Evolutionary conservation across 2,329 filamentous ascomycete genomes (phyloP).

Genomic region (Ciborinia camelliae): DNA sequence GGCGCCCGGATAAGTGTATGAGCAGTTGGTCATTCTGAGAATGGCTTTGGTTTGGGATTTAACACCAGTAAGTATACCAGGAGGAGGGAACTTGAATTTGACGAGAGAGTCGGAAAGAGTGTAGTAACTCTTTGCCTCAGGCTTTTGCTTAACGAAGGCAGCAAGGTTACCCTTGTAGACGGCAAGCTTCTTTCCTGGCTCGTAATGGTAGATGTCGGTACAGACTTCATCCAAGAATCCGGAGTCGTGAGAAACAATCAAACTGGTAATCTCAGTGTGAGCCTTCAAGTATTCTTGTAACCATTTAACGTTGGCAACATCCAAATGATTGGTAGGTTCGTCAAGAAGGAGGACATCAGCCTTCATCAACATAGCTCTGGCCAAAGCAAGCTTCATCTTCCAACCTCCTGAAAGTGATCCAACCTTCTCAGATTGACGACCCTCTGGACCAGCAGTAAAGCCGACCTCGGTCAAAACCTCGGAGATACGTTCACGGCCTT

Average conservation of each 20-base stretch:
- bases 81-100: slow-evolving; percentile 97
- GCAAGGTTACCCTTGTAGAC: slow-evolving; percentile 80
- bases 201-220: slow-evolving; percentile 99
- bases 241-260: slow-evolving; percentile 99
- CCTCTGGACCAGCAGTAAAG: slow-evolving; percentile 85
- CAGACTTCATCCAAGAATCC: slow-evolving; percentile 95
- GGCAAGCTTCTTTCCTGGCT: slow-evolving; percentile 87
- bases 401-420: slow-evolving; percentile 95
- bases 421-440: slow-evolving; percentile 83
- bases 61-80: slow-evolving; percentile 89
- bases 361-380: slow-evolving; percentile 91
- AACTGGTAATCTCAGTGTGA: slow-evolving; percentile 93
- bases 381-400: slow-evolving; percentile 99
- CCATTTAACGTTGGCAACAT: slow-evolving; percentile 95
- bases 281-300: slow-evolving; percentile 90
- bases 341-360: slow-evolving; percentile 96
- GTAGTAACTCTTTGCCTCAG: slow-evolving; percentile 97
- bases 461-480: slow-evolving; percentile 86
- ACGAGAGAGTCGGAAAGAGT: slow-evolving; percentile 84
- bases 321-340: slow-evolving; percentile 98
- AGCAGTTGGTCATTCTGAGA: slow-evolving; percentile 88
- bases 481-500: slow-evolving; percentile 77
- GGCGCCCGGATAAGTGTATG: slow-evolving; percentile 89
- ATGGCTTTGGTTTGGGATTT: slow-evolving; percentile 94
- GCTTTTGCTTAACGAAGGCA: slow-evolving; percentile 81